Evolutionary conservation across 345 rosid species (phyloP).

Genomic region (Brassica cretica): DNA sequence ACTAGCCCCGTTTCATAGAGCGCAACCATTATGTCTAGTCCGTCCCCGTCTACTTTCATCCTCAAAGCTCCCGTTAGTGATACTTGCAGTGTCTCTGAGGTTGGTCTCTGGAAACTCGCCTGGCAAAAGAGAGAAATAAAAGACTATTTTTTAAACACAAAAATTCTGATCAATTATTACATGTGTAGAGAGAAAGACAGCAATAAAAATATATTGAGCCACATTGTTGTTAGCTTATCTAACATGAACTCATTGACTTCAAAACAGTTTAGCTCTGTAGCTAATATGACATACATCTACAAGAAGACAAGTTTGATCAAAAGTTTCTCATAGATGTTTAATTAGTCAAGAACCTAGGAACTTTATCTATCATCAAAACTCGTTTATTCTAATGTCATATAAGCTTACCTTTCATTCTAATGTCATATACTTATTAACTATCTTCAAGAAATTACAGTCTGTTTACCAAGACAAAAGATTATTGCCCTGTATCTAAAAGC

Average conservation of each 20-base stretch:
- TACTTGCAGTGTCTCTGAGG: slow-evolving; percentile 61
- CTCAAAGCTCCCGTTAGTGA: slow-evolving; percentile 58
- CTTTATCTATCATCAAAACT: not conserved
- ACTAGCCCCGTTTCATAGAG: slow-evolving; percentile 73
- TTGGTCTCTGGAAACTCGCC: slow-evolving; percentile 69
- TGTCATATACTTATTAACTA: not conserved
- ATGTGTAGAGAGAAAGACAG: not conserved
- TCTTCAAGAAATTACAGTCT: not conserved
- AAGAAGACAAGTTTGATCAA: not conserved
- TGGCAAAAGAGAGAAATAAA: slow-evolving; percentile 19
- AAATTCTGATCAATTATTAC: not conserved
- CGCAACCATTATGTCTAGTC: slow-evolving; percentile 72
- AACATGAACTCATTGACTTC: not conserved
- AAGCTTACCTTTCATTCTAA: not conserved
- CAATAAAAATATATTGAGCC: not conserved
- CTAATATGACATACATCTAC: not conserved
- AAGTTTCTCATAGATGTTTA: not conserved
- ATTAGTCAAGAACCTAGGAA: not conserved
- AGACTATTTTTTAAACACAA: not conserved
- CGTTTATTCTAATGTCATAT: not conserved
- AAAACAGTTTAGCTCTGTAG: not conserved
- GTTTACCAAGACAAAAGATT: not conserved
- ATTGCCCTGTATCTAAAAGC: not conserved
- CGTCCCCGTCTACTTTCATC: slow-evolving; percentile 55
- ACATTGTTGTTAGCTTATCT: not conserved